Conservation (phyloP, 352 stramenopile species). For the Elongisporangium anandrum region DNA sequence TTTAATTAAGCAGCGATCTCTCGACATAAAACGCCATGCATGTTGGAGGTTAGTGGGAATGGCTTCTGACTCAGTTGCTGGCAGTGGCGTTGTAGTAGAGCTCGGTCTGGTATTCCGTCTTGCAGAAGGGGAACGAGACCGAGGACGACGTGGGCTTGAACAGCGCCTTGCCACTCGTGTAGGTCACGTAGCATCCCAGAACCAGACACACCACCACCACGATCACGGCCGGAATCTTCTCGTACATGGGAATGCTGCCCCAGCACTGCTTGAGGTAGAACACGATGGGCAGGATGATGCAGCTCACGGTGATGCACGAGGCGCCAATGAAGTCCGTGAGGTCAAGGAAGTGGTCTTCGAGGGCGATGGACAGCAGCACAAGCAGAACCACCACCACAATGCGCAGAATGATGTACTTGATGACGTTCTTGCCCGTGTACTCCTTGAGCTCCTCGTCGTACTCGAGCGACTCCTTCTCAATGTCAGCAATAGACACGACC, state of each 20-base stretch:
- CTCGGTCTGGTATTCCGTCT: slow-evolving; percentile 6
- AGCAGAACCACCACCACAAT: slow-evolving; percentile 39
- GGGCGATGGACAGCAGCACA: slow-evolving; percentile 21
- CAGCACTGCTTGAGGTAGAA: slow-evolving; percentile 26
- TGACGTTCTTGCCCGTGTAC: slow-evolving; percentile 32
- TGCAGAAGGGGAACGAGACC: slow-evolving; percentile 14
- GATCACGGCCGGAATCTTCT: slow-evolving; percentile 12
- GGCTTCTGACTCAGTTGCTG: slow-evolving; percentile 6
- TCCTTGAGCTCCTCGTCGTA: slow-evolving; percentile 29
- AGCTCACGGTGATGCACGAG: slow-evolving; percentile 33
- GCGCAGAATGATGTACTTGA: slow-evolving; percentile 46
- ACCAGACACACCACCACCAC: slow-evolving; percentile 16
- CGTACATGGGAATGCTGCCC: slow-evolving; percentile 15
- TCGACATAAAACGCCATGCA: too few species aligned
- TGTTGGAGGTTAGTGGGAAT: neutral
- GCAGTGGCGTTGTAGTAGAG: slow-evolving; percentile 12
- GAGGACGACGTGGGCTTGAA: slow-evolving; percentile 16
- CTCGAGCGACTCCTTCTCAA: slow-evolving; percentile 12
- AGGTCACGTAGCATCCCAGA: slow-evolving; percentile 18
- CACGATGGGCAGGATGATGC: slow-evolving; percentile 25
- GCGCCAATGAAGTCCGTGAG: slow-evolving; percentile 66
- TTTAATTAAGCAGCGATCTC: too few species aligned
- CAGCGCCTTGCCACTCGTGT: slow-evolving; percentile 7
- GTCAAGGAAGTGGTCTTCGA: slow-evolving; percentile 51
- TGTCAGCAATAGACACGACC: slow-evolving; percentile 20